Base-by-base conservation (phyloP, 768 basidiomycete species). In the Phanerochaete sordida region DNA sequence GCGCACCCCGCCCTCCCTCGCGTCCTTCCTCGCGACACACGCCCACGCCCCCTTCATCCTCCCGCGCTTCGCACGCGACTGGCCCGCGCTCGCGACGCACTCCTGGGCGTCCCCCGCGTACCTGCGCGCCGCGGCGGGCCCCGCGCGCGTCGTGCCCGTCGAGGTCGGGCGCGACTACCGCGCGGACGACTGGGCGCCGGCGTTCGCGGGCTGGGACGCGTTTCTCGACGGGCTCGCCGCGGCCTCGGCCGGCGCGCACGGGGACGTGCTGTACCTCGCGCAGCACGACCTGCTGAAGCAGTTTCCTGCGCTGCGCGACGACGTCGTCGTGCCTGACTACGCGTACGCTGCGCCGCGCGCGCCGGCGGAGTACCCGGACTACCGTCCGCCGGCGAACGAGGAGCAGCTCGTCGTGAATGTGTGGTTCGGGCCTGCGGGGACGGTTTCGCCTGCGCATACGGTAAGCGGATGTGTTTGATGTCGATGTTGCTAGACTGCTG, bases 131-230 rank as follows among this genome's bases (percentile, higher is more conserved):
- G 75, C 86, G 0, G 84, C 89, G 1, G 97, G 97, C 15, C 83
- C 83, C 45, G 95, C 90, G 1, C 81, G 97, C 23, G 74, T 92
- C 4, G 89, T 98, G 1, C 97, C 96, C 5, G 87, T 98, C 7
- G 96, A 98, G 73, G 74, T 97, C 19, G 96, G 96, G 15, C 72
- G 73, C 33, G 90, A 95, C 69, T 98, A 98, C 72, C 85, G 91
- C 28, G 75, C 78, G 12, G 82, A 83, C 23, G 82, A 83, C 48
- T 99, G 97, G 97, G 81, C 81, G 0, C 96, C 96, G 71, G 74
- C 74, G 64, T 76, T 98, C 56, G 83, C 97, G 72, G 66, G 71
- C 23, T 97, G 93, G 86, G 85, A 90, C 35, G 78, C 77, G 1
- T 95, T 98, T 70, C 76, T 98, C 7, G 51, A 19, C 72, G 75